phyloP scores from a whole-genome alignment of 2,329 filamentous ascomycete genomes.

The Cordyceps pruinosa region DNA sequence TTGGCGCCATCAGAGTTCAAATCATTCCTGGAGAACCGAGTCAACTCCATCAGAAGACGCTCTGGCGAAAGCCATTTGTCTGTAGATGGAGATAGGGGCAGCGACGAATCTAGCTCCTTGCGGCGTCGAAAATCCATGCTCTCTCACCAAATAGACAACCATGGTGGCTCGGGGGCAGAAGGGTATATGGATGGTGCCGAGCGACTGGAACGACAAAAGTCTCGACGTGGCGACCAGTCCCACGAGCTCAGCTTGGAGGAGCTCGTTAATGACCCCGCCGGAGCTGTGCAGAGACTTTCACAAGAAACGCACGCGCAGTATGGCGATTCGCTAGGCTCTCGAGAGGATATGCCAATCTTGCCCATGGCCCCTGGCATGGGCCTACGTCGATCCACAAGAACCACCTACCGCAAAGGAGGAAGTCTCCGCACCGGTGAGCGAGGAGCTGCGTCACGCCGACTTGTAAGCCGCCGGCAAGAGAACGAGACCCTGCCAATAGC shows the following conservation, averaged over 20 bases:
- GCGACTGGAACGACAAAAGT: constrained; percentile 65
- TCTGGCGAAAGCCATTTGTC: constrained; percentile 66
- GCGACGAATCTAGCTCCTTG: constrained; percentile 55
- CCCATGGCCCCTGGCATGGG: constrained; percentile 71
- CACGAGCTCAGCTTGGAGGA: constrained; percentile 69
- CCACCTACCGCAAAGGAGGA: constrained; percentile 78
- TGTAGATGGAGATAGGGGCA: constrained; percentile 43
- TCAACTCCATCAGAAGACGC: constrained; percentile 79
- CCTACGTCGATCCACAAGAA: constrained; percentile 82
- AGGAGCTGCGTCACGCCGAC: constrained; percentile 66
- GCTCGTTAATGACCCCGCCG: constrained; percentile 72
- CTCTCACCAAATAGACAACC: constrained; percentile 80
- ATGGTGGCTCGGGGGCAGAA: constrained; percentile 47
- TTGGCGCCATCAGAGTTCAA: constrained; percentile 95
- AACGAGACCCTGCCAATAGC: constrained; percentile 35
- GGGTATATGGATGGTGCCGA: constrained; percentile 82
- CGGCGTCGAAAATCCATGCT: constrained; percentile 92
- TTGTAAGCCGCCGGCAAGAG: constrained; percentile 55
- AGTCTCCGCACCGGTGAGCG: constrained; percentile 76
- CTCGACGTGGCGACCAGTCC: constrained; percentile 45
- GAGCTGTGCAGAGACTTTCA: constrained; percentile 61
- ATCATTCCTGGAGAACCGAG: constrained; percentile 87
- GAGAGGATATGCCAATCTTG: constrained; percentile 79
- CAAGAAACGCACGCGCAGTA: constrained; percentile 46
- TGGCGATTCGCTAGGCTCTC: constrained; percentile 33